Evolutionary conservation across 2,329 filamentous ascomycete genomes (phyloP).

Genomic region (Epichloe uncinata): DNA sequence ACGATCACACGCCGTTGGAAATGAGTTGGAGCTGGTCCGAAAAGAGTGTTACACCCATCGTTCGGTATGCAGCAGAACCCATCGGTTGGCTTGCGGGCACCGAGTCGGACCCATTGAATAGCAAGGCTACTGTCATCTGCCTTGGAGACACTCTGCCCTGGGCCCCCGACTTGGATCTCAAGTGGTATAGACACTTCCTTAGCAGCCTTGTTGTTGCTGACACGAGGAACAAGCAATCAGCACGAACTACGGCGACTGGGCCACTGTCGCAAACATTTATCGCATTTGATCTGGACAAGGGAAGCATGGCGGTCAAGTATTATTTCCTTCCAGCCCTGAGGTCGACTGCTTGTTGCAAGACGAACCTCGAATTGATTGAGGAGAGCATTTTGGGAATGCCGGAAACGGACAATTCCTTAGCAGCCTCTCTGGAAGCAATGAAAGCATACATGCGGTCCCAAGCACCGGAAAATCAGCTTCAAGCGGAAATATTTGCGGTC

Average conservation of each 20-base stretch:
- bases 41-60: conserved; percentile 10
- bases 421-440: conserved; percentile 1
- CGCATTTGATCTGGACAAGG: neutral
- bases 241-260: neutral
- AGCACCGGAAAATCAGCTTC: neutral
- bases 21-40: conserved; percentile 23
- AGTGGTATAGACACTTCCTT: neutral
- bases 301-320: neutral
- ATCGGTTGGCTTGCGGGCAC: conserved; percentile 16
- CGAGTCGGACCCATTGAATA: conserved; percentile 9
- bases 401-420: neutral
- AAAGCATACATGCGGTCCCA: neutral
- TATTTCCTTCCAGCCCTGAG: neutral
- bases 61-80: conserved; percentile 22
- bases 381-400: neutral
- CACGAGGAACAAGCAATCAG: neutral
- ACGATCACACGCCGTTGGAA: conserved; percentile 23
- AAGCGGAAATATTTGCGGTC: conserved; percentile 18
- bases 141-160: neutral
- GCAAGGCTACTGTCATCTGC: neutral
- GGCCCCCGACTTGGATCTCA: neutral
- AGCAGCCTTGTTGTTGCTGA: neutral
- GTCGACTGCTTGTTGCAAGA: neutral
- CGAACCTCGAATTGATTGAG: neutral
- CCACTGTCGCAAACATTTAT: neutral